Evolutionary conservation across 1,284 basidiomycete genomes (phyloP), one percentile per base, ranked within the genome.

Genomic region (Puccinia coronata): DNA sequence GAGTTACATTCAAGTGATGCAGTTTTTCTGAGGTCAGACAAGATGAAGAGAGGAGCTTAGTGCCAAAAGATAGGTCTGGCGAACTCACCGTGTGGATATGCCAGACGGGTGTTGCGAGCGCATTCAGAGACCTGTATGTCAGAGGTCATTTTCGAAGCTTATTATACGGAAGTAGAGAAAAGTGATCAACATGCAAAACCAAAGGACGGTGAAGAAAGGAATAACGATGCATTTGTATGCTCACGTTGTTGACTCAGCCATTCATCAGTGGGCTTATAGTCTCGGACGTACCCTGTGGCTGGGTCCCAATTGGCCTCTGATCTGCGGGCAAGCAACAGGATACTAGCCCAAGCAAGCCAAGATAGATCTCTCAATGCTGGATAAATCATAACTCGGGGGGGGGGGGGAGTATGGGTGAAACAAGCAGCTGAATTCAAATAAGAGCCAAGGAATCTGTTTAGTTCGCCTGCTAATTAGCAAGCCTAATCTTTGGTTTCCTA

Each of bases 121-220:
- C 67, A 70, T 51, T 70, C 67, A 31, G 67, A 43, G 23, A 41
- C 67, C 31, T 70, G 67, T 43, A 70, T 70, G n/a, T 70, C 36
- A 28, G 36, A 20, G 23, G 67, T 70, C 41, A 43, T 47, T 12
- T 18, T 31, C n/a, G 49, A 70, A 43, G 67, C 67, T 70, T n/a
- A n/a, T n/a, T n/a, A n/a, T n/a, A n/a, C n/a, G n/a, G n/a, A n/a
- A n/a, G 43, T 70, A 70, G 28, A 69, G 18, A n/a, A 28, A 39
- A 43, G 28, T 41, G 16, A 43, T 59, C 57, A 70, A 43, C 36
- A 70, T 70, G 49, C 25, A 61, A 43, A 5, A 70, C n/a, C n/a
- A n/a, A 70, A 31, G 34, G 9, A 70, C 41, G n/a, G 28, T 18
- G 9, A 14, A 47, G 49, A 28, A 12, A 14, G 43, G 23, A 70